phyloP scores from a whole-genome alignment of 805 yeast genomes.

The Wickerhamiella cacticola region DNA sequence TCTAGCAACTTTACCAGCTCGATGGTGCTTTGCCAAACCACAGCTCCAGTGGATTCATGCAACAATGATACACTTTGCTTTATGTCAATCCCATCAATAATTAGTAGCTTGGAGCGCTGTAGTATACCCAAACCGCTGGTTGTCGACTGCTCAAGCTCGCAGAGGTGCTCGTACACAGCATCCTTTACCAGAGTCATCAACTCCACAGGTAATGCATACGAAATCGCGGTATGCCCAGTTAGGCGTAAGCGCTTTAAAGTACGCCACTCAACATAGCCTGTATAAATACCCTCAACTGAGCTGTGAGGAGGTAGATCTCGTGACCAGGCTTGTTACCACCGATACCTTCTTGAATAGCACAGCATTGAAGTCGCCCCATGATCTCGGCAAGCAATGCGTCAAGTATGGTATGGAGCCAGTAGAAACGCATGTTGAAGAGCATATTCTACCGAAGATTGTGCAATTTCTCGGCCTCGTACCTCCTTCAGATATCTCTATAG shows the following conservation, averaged over 20 bases:
- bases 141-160: conserved; percentile 10
- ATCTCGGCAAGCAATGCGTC: background rate
- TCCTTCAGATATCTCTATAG: too few species aligned
- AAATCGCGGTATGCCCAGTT: background rate
- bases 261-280: background rate
- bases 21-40: conserved; percentile 21
- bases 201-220: background rate
- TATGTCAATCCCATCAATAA: conserved; percentile 12
- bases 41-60: conserved; percentile 21
- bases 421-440: background rate
- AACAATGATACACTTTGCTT: conserved; percentile 18
- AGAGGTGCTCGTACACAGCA: conserved; percentile 13
- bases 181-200: conserved; percentile 7
- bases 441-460: background rate
- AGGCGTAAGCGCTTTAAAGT: background rate
- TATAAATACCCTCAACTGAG: background rate
- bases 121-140: background rate
- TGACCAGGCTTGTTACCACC: background rate
- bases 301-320: background rate
- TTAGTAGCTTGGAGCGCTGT: background rate
- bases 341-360: background rate
- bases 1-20: conserved; percentile 15
- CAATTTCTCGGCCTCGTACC: background rate
- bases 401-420: background rate
- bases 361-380: background rate